Percentiles rank a stretch among this genome's conserved stretches.
phyloP scores from a whole-genome alignment of 768 basidiomycete species.

The Kondoa subrosea region DNA sequence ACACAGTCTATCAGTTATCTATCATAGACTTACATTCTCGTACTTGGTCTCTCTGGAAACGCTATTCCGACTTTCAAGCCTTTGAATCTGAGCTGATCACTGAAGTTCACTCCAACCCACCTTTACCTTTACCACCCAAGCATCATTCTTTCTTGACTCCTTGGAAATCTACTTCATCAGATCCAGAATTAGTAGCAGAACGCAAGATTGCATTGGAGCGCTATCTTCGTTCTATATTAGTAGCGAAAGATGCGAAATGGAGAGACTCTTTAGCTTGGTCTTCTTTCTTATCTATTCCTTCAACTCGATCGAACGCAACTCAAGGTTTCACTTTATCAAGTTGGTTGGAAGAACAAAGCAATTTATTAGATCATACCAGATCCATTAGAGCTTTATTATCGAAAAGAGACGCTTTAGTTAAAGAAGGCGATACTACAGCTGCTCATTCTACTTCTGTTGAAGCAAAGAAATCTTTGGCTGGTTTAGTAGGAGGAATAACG shows the following conservation, averaged over 20 bases:
- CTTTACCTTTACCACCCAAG: conserved; percentile 66
- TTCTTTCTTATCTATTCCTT: conserved; percentile 48
- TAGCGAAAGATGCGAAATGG: conserved; percentile 66
- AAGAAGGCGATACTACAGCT: conserved; percentile 47
- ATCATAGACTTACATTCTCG: background rate
- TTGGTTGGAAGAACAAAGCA: conserved; percentile 80
- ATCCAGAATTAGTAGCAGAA: conserved; percentile 49
- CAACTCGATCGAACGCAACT: conserved; percentile 30
- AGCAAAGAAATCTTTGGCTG: conserved; percentile 70
- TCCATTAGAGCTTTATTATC: conserved; percentile 72
- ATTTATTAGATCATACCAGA: conserved; percentile 57
- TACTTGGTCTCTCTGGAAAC: conserved; percentile 33
- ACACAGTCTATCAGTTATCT: background rate
- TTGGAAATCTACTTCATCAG: conserved; percentile 39
- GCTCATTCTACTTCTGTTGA: conserved; percentile 65
- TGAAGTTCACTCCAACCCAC: conserved; percentile 63
- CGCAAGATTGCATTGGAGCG: conserved; percentile 57
- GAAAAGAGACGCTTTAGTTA: conserved; percentile 66
- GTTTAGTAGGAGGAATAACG: conserved; percentile 55
- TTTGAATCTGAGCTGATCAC: conserved; percentile 65
- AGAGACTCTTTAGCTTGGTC: conserved; percentile 59
- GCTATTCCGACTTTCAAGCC: conserved; percentile 86
- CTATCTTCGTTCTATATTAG: conserved; percentile 72
- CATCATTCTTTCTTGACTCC: conserved; percentile 46
- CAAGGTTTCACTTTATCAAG: conserved; percentile 48